These are phyloP conservation scores for Cucumis hystrix DNA, from an alignment of 306 rosid species.

Conservation along the genomic window DNA sequence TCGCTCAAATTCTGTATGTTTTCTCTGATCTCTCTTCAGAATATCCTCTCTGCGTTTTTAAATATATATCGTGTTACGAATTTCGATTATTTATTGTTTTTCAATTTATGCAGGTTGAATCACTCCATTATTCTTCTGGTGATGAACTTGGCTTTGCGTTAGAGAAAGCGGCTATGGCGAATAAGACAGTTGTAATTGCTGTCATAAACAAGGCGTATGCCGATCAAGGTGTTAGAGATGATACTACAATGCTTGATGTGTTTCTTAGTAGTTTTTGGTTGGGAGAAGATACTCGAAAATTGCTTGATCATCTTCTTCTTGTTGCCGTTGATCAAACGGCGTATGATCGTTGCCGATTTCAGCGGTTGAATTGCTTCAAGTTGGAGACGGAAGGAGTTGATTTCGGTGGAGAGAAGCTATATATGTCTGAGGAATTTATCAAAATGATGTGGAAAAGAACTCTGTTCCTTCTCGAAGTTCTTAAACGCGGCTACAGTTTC, in stretches of 20 bases:
- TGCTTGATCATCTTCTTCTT: conserved; percentile 41
- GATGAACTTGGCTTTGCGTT: conserved; percentile 35
- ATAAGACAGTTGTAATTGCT: conserved; percentile 50
- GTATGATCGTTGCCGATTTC: conserved; percentile 46
- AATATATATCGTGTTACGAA: too few relatives aligned
- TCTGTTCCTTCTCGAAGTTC: conserved; percentile 37
- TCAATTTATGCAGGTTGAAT: not conserved
- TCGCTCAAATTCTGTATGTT: not conserved
- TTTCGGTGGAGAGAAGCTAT: conserved; percentile 46
- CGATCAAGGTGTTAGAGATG: conserved; percentile 29
- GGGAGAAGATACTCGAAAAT: conserved; percentile 44
- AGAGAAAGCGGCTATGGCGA: conserved; percentile 37
- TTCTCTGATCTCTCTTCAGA: not conserved
- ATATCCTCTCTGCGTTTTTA: too few relatives aligned
- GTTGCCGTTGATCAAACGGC: conserved; percentile 62
- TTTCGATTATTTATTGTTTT: not conserved
- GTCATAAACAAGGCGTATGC: conserved; percentile 61
- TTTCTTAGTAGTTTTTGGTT: conserved; percentile 60
- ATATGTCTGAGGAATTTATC: conserved; percentile 57
- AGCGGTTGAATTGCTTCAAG: conserved; percentile 37
- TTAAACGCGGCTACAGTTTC: conserved; percentile 64
- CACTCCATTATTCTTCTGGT: not conserved
- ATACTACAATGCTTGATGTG: conserved; percentile 59
- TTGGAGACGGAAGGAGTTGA: conserved; percentile 49
- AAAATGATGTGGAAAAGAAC: conserved; percentile 86